phyloP scores from a whole-genome alignment of 352 stramenopile species.

The Phytophthora hibernalis region DNA sequence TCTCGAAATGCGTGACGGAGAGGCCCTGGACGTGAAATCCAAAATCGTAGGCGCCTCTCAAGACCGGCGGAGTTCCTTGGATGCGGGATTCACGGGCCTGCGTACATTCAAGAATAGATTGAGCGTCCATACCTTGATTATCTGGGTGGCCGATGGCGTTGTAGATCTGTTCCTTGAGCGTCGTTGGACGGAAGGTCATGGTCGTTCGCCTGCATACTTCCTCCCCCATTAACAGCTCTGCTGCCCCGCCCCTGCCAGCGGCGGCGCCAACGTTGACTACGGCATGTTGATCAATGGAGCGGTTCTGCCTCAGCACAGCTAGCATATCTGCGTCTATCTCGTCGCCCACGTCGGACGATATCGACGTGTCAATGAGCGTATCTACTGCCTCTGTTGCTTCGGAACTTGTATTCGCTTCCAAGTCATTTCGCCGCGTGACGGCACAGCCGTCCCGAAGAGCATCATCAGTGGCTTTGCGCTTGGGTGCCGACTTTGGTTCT shows the following conservation, averaged over 20 bases:
- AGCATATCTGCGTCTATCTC: too few species aligned
- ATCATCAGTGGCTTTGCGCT: neutral
- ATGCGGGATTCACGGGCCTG: constrained; percentile 10
- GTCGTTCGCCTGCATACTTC: neutral
- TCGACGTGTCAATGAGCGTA: neutral
- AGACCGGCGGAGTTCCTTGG: neutral
- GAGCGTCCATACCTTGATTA: constrained; percentile 12
- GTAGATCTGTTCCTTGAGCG: constrained; percentile 1
- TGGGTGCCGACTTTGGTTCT: neutral
- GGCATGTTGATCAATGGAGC: too few species aligned
- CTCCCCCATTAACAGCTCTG: neutral
- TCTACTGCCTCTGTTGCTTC: neutral
- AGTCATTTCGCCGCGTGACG: too few species aligned
- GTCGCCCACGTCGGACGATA: too few species aligned
- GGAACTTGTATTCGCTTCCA: neutral
- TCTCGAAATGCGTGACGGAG: constrained; percentile 12
- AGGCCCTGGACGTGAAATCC: constrained; percentile 4
- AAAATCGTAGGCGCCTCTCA: constrained; percentile 13
- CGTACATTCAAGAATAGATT: constrained; percentile 21
- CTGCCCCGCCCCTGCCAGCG: too few species aligned
- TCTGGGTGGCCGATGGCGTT: constrained; percentile 5
- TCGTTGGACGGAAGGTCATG: constrained; percentile 10
- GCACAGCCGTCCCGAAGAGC: too few species aligned
- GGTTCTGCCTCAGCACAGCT: too few species aligned
- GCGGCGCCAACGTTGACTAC: too few species aligned